phyloP scores from a whole-genome alignment of 257 asterid genomes.

The Primulina huaijiensis region DNA sequence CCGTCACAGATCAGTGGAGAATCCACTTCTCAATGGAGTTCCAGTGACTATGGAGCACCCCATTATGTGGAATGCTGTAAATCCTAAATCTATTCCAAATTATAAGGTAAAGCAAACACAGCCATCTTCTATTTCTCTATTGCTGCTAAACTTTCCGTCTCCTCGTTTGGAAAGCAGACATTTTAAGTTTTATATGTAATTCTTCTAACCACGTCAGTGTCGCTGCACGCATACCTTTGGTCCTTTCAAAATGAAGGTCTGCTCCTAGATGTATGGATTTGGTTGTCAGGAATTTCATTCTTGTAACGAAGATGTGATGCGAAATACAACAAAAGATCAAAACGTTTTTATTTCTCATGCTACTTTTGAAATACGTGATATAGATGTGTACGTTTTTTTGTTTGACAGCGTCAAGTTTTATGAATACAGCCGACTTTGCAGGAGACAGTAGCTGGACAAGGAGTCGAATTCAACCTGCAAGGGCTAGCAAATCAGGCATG shows the following conservation, averaged over 20 bases:
- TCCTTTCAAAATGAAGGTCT: neutral
- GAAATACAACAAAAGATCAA: neutral
- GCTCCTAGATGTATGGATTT: too few species aligned
- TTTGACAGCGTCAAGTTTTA: neutral
- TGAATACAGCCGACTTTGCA: slow-evolving; percentile 15
- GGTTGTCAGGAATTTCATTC: too few species aligned
- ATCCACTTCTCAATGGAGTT: neutral
- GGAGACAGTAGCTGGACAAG: slow-evolving; percentile 36
- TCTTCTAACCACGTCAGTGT: too few species aligned
- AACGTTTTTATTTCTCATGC: neutral
- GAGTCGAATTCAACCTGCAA: slow-evolving; percentile 34
- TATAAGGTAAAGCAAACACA: neutral
- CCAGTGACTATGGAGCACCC: neutral
- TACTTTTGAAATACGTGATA: too few species aligned
- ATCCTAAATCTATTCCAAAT: neutral
- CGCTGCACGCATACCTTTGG: neutral
- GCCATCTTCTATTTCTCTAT: neutral
- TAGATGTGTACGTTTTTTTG: neutral
- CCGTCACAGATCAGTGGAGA: slow-evolving; percentile 29
- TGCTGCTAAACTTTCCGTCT: neutral
- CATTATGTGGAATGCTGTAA: neutral
- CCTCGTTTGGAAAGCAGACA: too few species aligned
- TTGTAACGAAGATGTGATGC: too few species aligned
- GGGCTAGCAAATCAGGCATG: slow-evolving; percentile 44
- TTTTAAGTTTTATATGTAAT: too few species aligned